Evolutionary conservation across 192 early-diverging fungal species (phyloP), one percentile per base, ranked within the genome.

Genomic region (Dimargaris cristalligena): DNA sequence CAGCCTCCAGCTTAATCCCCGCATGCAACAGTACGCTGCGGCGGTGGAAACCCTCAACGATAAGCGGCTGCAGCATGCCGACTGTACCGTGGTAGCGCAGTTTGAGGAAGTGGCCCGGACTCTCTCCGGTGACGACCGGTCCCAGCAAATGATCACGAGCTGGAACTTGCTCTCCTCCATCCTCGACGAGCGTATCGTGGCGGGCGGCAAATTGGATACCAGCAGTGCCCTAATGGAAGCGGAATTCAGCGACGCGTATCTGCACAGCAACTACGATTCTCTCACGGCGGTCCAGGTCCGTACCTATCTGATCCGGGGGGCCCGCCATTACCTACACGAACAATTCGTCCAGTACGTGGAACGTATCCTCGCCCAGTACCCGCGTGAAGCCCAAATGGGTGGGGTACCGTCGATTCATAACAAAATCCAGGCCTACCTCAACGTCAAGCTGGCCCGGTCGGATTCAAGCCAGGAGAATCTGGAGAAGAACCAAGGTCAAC

Each of bases 391-490:
- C 0, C 69, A 74, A 41, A 66, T 94, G 18, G 91, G 91, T 33
- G 95, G 95, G 29, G 69, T 83, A 30, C 90, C 91, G 0, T 85
- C 86, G 0, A 73, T 90, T 22, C 65, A 80, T 50, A 74, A 76
- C 51, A 82, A 77, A 44, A 70, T 94, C 28, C 68, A 80, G 25
- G 84, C 86, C 3, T 89, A 74, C 59, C 63, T 98, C 47, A 72
- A 82, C 23, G 60, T 92, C 38, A 78, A 74, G 47, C 89, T 85
- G 62, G 67, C 69, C 26, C 76, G 78, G 35, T 70, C 83, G 29
- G 75, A 65, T 38, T 76, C 76, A 61, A 66, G 65, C 50, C 63
- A 63, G 26, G 58, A 58, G 44, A 35, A 57, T 16, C 58, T 77
- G 20, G 67, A 72, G 54, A 63, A 68, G 34, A 34, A 55, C 58